phyloP scores from a whole-genome alignment of 2,329 filamentous ascomycete genomes.

The Epichloe scottii region DNA sequence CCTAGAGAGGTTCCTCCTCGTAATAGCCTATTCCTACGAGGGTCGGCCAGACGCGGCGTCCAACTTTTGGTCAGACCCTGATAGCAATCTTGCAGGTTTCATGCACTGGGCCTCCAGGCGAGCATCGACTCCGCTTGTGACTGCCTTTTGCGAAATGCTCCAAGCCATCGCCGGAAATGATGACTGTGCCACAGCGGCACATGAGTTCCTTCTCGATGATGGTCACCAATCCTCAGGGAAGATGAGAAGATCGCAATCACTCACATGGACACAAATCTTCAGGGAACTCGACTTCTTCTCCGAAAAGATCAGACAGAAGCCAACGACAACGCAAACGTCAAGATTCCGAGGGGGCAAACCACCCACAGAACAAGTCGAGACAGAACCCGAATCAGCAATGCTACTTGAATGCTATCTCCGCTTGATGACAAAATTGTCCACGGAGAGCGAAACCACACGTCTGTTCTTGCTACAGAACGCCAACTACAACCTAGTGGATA shows the following conservation, averaged over 20 bases:
- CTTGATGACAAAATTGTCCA: slow-evolving; percentile 69
- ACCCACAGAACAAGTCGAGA: slow-evolving; percentile 56
- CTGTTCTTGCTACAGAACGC: slow-evolving; percentile 57
- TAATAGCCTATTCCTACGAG: slow-evolving; percentile 87
- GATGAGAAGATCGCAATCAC: slow-evolving; percentile 67
- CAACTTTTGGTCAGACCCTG: slow-evolving; percentile 83
- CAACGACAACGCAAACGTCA: slow-evolving; percentile 29
- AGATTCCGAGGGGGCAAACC: slow-evolving; percentile 47
- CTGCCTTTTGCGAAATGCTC: slow-evolving; percentile 93
- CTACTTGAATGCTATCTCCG: slow-evolving; percentile 94
- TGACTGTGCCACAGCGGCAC: slow-evolving; percentile 70
- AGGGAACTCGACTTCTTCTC: slow-evolving; percentile 80
- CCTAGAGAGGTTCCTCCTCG: slow-evolving; percentile 80
- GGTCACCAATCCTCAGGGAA: slow-evolving; percentile 60
- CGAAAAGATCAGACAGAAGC: slow-evolving; percentile 62
- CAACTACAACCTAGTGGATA: slow-evolving; percentile 55
- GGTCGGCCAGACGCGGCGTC: slow-evolving; percentile 71
- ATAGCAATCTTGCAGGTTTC: slow-evolving; percentile 89
- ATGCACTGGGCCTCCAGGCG: slow-evolving; percentile 93
- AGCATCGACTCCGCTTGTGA: slow-evolving; percentile 90
- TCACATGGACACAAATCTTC: slow-evolving; percentile 91
- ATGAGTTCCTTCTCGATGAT: slow-evolving; percentile 84
- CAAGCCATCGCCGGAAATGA: slow-evolving; percentile 75
- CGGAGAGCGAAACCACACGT: slow-evolving; percentile 60
- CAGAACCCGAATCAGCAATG: slow-evolving; percentile 83